phyloP scores from a whole-genome alignment of 192 early-diverging fungal species.

The Coemansia sp. region DNA sequence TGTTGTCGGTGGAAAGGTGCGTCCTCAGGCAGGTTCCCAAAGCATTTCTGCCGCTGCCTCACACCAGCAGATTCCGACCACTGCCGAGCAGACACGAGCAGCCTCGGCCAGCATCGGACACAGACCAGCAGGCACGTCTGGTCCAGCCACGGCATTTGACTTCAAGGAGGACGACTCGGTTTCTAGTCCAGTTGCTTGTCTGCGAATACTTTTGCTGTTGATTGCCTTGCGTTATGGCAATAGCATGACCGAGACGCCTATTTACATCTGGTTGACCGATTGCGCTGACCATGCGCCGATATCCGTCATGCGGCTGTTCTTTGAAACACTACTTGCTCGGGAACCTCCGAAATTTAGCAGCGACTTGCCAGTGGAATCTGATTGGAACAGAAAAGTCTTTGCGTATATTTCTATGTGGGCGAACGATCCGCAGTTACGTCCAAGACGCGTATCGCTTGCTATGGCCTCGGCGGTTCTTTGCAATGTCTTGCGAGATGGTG shows the following conservation, averaged over 20 bases:
- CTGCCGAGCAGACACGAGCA: conserved; percentile 11
- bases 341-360: conserved; percentile 24
- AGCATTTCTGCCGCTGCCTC: background rate
- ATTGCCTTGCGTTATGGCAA: conserved; percentile 41
- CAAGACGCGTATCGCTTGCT: conserved; percentile 9
- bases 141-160: background rate
- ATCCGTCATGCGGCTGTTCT: conserved; percentile 22
- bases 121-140: background rate
- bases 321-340: conserved; percentile 11
- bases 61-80: conserved; percentile 13
- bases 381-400: conserved; percentile 29
- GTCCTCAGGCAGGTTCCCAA: background rate
- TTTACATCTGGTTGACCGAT: conserved; percentile 51
- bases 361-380: conserved; percentile 35
- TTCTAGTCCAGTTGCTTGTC: conserved; percentile 25
- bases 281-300: conserved; percentile 31
- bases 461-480: conserved; percentile 6
- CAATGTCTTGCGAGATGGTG: conserved; percentile 13
- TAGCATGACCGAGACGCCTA: conserved; percentile 42
- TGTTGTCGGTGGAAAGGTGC: conserved; percentile 43
- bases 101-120: background rate
- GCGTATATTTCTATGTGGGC: conserved; percentile 28
- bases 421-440: conserved; percentile 14
- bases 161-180: conserved; percentile 8
- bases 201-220: conserved; percentile 35